phyloP scores from a whole-genome alignment of 2,329 filamentous ascomycete genomes.

The Colletotrichum sansevieriae region DNA sequence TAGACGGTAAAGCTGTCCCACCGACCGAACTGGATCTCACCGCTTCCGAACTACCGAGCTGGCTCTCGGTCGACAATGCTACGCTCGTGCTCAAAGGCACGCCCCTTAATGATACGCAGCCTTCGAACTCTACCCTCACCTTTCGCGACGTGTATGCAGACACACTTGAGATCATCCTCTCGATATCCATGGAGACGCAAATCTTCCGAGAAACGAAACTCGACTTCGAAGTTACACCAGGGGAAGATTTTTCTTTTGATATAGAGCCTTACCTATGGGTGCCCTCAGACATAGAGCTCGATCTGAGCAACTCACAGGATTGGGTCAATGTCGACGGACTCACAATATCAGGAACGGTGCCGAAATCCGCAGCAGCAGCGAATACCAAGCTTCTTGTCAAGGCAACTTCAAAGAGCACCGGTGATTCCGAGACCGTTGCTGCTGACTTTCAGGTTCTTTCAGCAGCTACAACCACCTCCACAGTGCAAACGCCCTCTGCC shows the following conservation, averaged over 20 bases:
- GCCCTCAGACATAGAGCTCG: constrained; percentile 55
- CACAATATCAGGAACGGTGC: constrained; percentile 57
- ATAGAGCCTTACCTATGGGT: constrained; percentile 58
- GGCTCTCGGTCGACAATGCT: constrained; percentile 75
- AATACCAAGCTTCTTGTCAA: constrained; percentile 46
- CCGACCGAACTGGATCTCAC: constrained; percentile 66
- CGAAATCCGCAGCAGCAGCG: constrained; percentile 49
- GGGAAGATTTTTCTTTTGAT: constrained; percentile 58
- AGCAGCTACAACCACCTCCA: constrained; percentile 42
- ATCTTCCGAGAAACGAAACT: constrained; percentile 58
- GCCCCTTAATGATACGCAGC: constrained; percentile 68
- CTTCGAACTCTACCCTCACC: constrained; percentile 73
- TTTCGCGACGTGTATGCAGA: constrained; percentile 72
- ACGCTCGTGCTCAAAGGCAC: constrained; percentile 75
- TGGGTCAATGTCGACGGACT: constrained; percentile 60
- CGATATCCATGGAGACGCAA: constrained; percentile 52
- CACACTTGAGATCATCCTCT: constrained; percentile 67
- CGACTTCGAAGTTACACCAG: constrained; percentile 55
- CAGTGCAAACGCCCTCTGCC: constrained; percentile 45
- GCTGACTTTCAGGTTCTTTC: constrained; percentile 54
- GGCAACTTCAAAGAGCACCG: constrained; percentile 51
- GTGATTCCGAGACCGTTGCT: constrained; percentile 53
- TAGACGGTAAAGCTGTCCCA: constrained; percentile 68
- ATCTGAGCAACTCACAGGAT: constrained; percentile 51
- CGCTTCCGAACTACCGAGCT: constrained; percentile 69